Conservation (phyloP, 78 protist genomes). For the Dictyostelium firmibasis region DNA sequence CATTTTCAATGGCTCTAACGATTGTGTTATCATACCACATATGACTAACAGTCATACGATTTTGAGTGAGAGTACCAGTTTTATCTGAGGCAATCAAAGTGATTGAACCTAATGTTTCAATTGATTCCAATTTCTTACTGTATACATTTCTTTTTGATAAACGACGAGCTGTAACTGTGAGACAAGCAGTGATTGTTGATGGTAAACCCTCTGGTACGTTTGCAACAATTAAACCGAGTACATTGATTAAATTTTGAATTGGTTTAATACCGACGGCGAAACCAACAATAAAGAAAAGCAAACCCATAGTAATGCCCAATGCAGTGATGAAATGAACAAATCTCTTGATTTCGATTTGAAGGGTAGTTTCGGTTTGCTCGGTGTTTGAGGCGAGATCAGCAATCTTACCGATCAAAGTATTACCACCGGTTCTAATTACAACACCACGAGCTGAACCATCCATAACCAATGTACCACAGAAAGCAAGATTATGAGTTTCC, state of each 20-base stretch:
- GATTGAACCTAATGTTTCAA: slow-evolving; percentile 95
- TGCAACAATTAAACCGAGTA: slow-evolving; percentile 90
- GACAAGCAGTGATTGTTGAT: slow-evolving; percentile 89
- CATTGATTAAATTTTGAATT: slow-evolving; percentile 78
- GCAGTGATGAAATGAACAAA: slow-evolving; percentile 28
- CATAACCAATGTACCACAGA: slow-evolving; percentile 83
- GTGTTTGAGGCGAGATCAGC: slow-evolving; percentile 80
- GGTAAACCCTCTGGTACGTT: slow-evolving; percentile 94
- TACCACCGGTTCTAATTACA: slow-evolving; percentile 87
- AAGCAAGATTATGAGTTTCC: slow-evolving; percentile 89
- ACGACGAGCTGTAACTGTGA: slow-evolving; percentile 89
- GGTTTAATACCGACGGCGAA: slow-evolving; percentile 46
- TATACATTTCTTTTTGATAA: slow-evolving; percentile 84
- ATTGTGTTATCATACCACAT: slow-evolving; percentile 77
- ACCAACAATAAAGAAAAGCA: slow-evolving; percentile 53
- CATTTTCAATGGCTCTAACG: slow-evolving; percentile 41
- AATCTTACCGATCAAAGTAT: slow-evolving; percentile 92
- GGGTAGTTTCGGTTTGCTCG: slow-evolving; percentile 85
- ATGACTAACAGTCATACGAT: slow-evolving; percentile 81
- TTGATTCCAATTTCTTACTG: slow-evolving; percentile 89
- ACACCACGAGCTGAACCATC: slow-evolving; percentile 91
- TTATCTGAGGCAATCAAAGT: slow-evolving; percentile 94
- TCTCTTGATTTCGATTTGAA: slow-evolving; percentile 75
- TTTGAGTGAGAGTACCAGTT: slow-evolving; percentile 97
- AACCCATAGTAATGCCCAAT: slow-evolving; percentile 70